Evolutionary conservation across 306 rosid genomes (phyloP), one percentile per base, ranked within the genome.

Genomic region (Quercus ilex): DNA sequence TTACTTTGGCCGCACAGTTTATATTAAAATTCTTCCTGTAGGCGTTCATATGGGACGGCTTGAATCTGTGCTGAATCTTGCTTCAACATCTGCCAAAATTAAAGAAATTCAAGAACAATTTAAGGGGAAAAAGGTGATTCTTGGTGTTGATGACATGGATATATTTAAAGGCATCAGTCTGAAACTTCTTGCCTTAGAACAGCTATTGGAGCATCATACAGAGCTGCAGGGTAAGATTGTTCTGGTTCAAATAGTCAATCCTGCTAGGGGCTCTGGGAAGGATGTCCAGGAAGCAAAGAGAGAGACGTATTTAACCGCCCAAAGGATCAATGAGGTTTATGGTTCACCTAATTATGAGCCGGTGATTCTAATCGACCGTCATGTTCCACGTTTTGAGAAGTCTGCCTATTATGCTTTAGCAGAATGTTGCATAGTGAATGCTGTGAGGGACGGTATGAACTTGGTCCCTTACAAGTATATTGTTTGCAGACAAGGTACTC

Each of bases 1-100:
- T 77, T 91, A 93, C 86, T 93, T 71, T 77, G 98, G 98, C 78
- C 92, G 98, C 55, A 93, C 97, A 49, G 87, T 93, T 46, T 88
- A 83, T 69, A 91, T 93, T 70, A 93, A 93, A 82, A 93, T 93
- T 79, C 86, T 91, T 65, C 98, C 98, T 21, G 97, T 93, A 25
- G 98, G 98, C 57, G 92, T 93, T 77, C 97, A 93, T 74, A 90
- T 93, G 91, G 98, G 93, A 59, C 87, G 87, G 81, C 94, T 93
- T 56, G 94, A 93, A 79, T 91, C 92, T 55, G 90, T 89, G 20
- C 59, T 93, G 78, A 87, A 90, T 80, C 97, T 86, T 57, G 77
- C 86, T 19, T 81, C 85, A 55, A 93, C 98, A 60, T 78, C 91
- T 73, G 74, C 88, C 51, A 91, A 89, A 71, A 77, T 93, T 30